Conservation (phyloP, 2,329 filamentous ascomycete species). For the Penicillium sp. region DNA sequence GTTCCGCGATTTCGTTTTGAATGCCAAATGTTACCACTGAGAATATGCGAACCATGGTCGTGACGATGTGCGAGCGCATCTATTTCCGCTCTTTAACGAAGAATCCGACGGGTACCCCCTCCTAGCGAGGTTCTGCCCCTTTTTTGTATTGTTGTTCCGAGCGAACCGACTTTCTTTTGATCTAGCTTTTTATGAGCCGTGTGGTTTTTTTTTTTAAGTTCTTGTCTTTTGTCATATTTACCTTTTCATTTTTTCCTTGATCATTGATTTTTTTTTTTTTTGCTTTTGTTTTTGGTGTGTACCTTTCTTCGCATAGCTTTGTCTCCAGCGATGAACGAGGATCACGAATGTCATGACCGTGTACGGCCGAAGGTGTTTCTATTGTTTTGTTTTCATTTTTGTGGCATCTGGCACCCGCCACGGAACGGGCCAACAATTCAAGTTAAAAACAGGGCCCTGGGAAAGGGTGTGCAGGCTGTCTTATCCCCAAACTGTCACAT, state of each 20-base stretch:
- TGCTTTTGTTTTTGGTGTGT: constrained; percentile 33
- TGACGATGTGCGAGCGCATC: constrained; percentile 27
- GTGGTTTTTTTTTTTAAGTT: background rate
- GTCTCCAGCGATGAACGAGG: constrained; percentile 41
- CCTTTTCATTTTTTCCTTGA: constrained; percentile 27
- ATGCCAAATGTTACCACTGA: constrained; percentile 22
- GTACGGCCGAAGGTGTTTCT: constrained; percentile 36
- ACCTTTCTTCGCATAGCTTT: constrained; percentile 40
- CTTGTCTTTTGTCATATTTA: constrained; percentile 30
- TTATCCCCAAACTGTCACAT: constrained; percentile 12
- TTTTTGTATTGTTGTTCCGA: constrained; percentile 18
- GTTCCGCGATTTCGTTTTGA: constrained; percentile 18
- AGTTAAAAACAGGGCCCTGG: background rate
- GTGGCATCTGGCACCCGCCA: constrained; percentile 9
- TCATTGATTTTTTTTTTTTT: constrained; percentile 25
- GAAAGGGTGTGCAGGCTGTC: constrained; percentile 6
- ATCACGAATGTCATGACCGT: constrained; percentile 45
- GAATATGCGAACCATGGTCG: constrained; percentile 28
- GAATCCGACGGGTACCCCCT: constrained; percentile 9
- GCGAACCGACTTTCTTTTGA: constrained; percentile 24
- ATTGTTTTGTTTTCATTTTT: constrained; percentile 20
- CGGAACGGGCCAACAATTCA: constrained; percentile 7
- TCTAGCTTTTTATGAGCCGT: constrained; percentile 23
- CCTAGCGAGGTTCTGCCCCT: constrained; percentile 16
- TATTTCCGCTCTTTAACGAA: constrained; percentile 18